Evolutionary conservation across 2,329 filamentous ascomycete genomes (phyloP).

Genomic region (Xylaria sp.): DNA sequence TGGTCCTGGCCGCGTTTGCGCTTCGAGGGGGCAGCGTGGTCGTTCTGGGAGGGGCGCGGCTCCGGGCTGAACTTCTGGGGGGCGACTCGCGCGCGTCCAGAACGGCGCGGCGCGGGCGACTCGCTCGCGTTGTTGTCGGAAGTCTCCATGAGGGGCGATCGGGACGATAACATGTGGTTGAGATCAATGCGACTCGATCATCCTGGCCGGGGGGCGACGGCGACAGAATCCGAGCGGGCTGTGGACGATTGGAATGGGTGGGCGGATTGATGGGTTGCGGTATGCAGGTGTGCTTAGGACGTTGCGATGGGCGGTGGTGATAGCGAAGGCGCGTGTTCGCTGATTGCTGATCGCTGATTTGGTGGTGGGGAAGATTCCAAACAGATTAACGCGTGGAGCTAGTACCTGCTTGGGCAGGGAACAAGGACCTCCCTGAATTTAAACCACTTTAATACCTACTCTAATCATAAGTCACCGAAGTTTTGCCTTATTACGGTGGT

Average conservation of each 20-base stretch:
- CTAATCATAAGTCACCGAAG: constrained; percentile 11
- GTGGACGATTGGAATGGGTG: constrained; percentile 25
- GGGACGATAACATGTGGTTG: constrained; percentile 53
- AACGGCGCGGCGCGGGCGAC: constrained; percentile 68
- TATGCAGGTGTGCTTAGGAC: constrained; percentile 3
- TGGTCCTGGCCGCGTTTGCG: constrained; percentile 61
- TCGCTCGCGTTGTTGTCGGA: constrained; percentile 66
- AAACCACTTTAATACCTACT: neutral
- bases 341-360: constrained; percentile 17
- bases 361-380: constrained; percentile 36
- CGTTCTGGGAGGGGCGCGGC: constrained; percentile 47
- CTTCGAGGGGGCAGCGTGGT: constrained; percentile 59
- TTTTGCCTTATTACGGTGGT: neutral
- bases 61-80: constrained; percentile 70
- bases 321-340: constrained; percentile 23
- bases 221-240: constrained; percentile 24
- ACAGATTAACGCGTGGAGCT: constrained; percentile 32
- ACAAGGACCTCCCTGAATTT: constrained; percentile 5
- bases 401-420: constrained; percentile 9
- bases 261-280: constrained; percentile 32
- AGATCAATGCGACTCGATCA: constrained; percentile 45
- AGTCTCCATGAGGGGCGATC: constrained; percentile 62
- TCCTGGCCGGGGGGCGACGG: constrained; percentile 33
- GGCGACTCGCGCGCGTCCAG: constrained; percentile 72
- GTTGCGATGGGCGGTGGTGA: constrained; percentile 10